A percentile compares a stretch with the other conserved stretches of the same genome.
These are phyloP conservation scores for Plasmodium inui DNA, from an alignment of 169 alveolate genomes.

Conservation along the genomic window DNA sequence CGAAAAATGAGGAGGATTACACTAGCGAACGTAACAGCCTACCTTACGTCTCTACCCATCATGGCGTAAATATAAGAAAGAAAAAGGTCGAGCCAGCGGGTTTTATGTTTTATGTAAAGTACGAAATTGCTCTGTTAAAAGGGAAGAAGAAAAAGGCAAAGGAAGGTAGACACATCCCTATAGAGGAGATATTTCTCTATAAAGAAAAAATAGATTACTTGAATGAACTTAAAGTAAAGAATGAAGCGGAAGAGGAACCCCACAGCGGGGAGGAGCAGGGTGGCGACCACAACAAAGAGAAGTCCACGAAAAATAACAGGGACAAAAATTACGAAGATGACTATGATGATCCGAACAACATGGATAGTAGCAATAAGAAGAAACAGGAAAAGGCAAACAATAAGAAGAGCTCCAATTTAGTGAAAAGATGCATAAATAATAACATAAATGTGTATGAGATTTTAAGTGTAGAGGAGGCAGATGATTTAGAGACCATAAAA, in stretches of 20 bases:
- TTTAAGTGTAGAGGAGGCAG: constrained; percentile 81
- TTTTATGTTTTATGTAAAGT: constrained; percentile 79
- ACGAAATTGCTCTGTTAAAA: constrained; percentile 63
- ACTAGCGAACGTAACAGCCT: not conserved
- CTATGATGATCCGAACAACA: not conserved
- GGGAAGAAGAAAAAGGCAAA: constrained; percentile 18
- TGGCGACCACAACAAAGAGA: not conserved
- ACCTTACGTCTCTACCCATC: not conserved
- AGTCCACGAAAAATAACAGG: not conserved
- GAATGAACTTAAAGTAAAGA: constrained; percentile 11
- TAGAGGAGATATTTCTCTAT: constrained; percentile 67
- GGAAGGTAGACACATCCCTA: not conserved
- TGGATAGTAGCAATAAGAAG: constrained; percentile 25
- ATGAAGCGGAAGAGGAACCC: not conserved
- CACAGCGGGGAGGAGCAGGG: not conserved
- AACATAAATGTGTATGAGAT: constrained; percentile 82
- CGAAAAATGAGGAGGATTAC: constrained; percentile 18
- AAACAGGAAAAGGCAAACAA: constrained; percentile 20
- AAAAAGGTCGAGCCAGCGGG: constrained; percentile 84
- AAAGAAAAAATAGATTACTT: constrained; percentile 56
- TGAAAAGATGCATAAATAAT: constrained; percentile 78
- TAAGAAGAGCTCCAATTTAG: constrained; percentile 70
- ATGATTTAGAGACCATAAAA: constrained; percentile 78
- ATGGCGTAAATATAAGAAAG: constrained; percentile 35
- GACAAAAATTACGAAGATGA: constrained; percentile 8